Evolutionary conservation across 768 basidiomycete genomes (phyloP), one percentile per base, ranked within the genome.

Genomic region (Suillus brevipes): DNA sequence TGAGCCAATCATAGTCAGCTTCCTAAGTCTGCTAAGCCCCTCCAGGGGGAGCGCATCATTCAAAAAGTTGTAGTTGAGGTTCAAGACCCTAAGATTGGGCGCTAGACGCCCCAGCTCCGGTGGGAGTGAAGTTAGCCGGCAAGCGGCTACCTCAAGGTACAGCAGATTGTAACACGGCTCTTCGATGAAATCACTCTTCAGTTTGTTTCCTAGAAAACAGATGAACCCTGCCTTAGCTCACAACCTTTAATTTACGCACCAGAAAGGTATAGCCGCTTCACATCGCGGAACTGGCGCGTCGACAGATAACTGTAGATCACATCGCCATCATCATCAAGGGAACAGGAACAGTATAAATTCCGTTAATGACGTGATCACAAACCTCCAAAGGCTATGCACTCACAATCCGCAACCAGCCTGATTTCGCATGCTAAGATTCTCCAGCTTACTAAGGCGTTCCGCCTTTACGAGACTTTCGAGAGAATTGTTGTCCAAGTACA

Each of bases 1-100:
- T 69, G 85, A 89, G 64, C 95, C 97, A 70, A 99, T 91, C 64
- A 95, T 84, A 52, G 88, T 94, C 72, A 99, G 78, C 81, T 93
- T 95, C 68, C 87, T 85, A 77, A 99, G 78, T 72, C 93, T 81
- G 65, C 78, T 81, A 66, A 98, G 82, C 14, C 92, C 94, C 60
- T 84, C 84, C 64, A 99, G 80, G 59, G 81, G 78, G 67, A 83
- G 77, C 61, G 86, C 78, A 78, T 92, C 89, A 70, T 95, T 87
- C 75, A 99, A 74, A 77, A 96, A 98, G 77, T 99, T 99, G 83
- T 97, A 97, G 83, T 99, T 97, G 69, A 98, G 85, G 82, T 98
- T 98, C 78, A 99, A 80, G 65, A 89, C 89, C 62, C 95, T 88
- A 72, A 98, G 78, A 77, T 96, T 97, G 38, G 97, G 97, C 57